Evolutionary conservation across 2,329 filamentous ascomycete genomes (phyloP).

Genomic region (Calonectria naviculata): DNA sequence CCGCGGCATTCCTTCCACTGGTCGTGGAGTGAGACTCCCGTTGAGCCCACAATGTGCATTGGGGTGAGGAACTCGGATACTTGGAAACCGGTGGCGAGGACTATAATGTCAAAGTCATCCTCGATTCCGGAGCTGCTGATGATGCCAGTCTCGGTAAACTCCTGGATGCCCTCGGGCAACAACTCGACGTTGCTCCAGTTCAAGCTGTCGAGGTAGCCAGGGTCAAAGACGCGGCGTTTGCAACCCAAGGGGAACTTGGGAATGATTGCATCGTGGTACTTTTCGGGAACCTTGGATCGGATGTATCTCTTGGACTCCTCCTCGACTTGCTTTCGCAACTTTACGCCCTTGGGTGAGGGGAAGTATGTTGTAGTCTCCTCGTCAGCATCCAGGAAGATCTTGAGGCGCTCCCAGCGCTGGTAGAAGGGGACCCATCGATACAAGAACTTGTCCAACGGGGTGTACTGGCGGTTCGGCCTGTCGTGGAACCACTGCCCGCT

Average conservation of each 20-base stretch:
- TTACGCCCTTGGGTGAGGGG: conserved; percentile 10
- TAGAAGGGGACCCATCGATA: conserved; percentile 15
- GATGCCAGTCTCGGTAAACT: conserved; percentile 40
- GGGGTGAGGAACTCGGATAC: conserved; percentile 40
- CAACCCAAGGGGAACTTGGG: conserved; percentile 39
- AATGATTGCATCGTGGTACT: conserved; percentile 14
- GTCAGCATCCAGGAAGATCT: conserved; percentile 24
- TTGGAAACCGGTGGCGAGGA: conserved; percentile 43
- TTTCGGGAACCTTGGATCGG: conserved; percentile 12
- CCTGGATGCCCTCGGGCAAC: conserved; percentile 33
- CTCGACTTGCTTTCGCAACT: conserved; percentile 11
- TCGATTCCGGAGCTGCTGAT: conserved; percentile 26
- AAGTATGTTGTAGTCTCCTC: conserved; percentile 23
- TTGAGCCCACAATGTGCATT: conserved; percentile 41
- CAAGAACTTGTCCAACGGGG: conserved; percentile 15
- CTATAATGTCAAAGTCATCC: conserved; percentile 41
- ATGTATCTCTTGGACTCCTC: conserved; percentile 26
- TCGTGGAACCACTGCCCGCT: conserved; percentile 34
- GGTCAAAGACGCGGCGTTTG: conserved; percentile 45
- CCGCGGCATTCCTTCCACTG: conserved; percentile 41
- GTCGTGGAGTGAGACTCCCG: conserved; percentile 36
- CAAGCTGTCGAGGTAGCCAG: conserved; percentile 41
- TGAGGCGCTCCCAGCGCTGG: conserved; percentile 13
- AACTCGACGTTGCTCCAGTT: conserved; percentile 37
- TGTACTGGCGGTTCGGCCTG: conserved; percentile 17